These are phyloP conservation scores for Acanthamoeba culbertsoni DNA, from an alignment of 208 protist genomes.

Conservation along the genomic window DNA sequence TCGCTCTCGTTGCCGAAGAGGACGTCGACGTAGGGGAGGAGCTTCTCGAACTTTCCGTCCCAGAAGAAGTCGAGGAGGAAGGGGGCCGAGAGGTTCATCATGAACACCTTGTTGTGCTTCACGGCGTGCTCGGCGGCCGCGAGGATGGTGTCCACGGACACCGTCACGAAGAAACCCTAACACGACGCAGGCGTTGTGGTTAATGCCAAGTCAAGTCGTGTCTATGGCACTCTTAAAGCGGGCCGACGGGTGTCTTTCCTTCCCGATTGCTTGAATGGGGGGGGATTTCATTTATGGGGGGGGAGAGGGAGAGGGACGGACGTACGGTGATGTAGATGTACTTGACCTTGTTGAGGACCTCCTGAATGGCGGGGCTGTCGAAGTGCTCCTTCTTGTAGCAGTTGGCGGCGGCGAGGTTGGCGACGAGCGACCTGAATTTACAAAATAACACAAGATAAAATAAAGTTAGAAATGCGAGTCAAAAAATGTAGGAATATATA, in stretches of 20 bases:
- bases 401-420: conserved; percentile 96
- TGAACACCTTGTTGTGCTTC: conserved; percentile 89
- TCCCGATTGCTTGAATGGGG: conserved; percentile 66
- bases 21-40: conserved; percentile 93
- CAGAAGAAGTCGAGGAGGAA: conserved; percentile 96
- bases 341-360: conserved; percentile 78
- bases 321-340: conserved; percentile 68
- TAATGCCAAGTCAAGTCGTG: conserved; percentile 93
- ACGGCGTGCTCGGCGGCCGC: conserved; percentile 88
- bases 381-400: conserved; percentile 93
- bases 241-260: no score
- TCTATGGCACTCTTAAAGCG: no score
- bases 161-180: conserved; percentile 94
- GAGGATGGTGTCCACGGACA: conserved; percentile 91
- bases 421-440: conserved; percentile 89
- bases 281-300: background rate
- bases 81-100: conserved; percentile 95
- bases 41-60: conserved; percentile 84
- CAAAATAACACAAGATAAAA: background rate
- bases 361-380: conserved; percentile 73
- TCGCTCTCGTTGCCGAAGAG: conserved; percentile 96
- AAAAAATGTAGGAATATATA: background rate
- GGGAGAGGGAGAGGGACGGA: background rate
- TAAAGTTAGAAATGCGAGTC: background rate
- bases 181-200: background rate